Base-by-base conservation (phyloP, 352 stramenopile species). In the Phytophthora megakarya region DNA sequence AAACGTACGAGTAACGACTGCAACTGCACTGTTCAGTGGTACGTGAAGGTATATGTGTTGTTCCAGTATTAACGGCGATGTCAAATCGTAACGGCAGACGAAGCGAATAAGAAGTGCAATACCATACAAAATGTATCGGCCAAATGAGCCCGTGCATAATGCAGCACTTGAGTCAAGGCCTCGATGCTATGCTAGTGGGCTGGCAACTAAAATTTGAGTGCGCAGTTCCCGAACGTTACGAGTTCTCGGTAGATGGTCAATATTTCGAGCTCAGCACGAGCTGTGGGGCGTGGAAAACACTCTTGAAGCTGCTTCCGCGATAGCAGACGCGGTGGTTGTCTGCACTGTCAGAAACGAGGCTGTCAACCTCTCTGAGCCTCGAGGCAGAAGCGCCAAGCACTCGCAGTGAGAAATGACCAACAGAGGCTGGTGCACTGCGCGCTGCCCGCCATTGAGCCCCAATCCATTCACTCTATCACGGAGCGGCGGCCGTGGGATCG, bases 381-480 rank as follows among this genome's bases (percentile, higher is more conserved):
- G n/a, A 22, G 32, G 45, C 65, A 72, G 64, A 72, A 67, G 64
- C 57, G 64, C 43, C 64, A 61, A 16, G 55, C 43, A 35, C 35
- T 37, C 33, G 23, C 16, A 22, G 61, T 74, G 66, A 74, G 66
- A 70, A 74, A 74, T 74, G 66, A 74, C 61, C 54, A 70, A 70
- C 66, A n/a, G 44, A 32, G 19, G 23, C 39, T 21, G 32, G 11
- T 38, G 39, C 28, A 48, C 23, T 37, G 48, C n/a, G 22, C 62
- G 55, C 42, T 66, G 56, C 13, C 42, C 40, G 18, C 57, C 51
- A 55, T 61, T 67, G 56, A 67, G 49, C 44, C 18, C 61, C 53
- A 74, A 70, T 70, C 53, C 53, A 63, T 61, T 50, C 21, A 45
- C 61, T 58, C 18, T 70, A 70, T 74, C 66, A 70, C 61, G 26